Evolutionary conservation across 2,329 filamentous ascomycete species (phyloP), one percentile per base, ranked within the genome.

Genomic region (Taxawa tesnikishii): DNA sequence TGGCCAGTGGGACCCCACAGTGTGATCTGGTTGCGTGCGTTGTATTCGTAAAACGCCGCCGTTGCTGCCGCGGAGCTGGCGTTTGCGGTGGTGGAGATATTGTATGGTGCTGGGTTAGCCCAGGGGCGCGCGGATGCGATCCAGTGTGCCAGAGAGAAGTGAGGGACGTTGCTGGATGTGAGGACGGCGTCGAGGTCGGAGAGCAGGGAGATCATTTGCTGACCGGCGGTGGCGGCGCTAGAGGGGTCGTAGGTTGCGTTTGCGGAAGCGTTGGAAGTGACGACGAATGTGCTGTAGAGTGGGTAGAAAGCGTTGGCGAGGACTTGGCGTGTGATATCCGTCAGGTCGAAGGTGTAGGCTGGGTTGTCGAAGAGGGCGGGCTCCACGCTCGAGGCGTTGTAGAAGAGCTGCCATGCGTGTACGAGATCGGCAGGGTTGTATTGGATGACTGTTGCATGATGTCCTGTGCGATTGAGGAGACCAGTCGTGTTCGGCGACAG

Each of bases 1-100:
- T 68, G 48, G 10, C 61, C 62, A 1, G 42, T 44, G 0, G 63
- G 63, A 0, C 63, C 64, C 65, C 65, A 69, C 8, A 64, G 51
- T 5, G 66, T 68, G 35, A 69, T 50, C 37, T 68, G 65, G 29
- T 68, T 68, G 9, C 60, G 51, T 5, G 65, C 64, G 28, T 66
- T 55, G 44, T 62, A 64, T 33, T 60, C 55, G 26, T 60, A 55
- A 39, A 59, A 62, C 13, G 55, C 44, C 13, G 54, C 39, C 15
- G 14, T 27, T 8, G 28, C 13, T 10, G 26, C 17, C 15, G 23
- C 16, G 2, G 29, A 14, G 17, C 28, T 42, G 0, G 48, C 38
- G 5, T 39, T 41, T 7, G 36, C 29, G 30, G 46, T 48, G 6
- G 32, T 32, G 10, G n/a, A 13, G 11, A 14, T 5, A 3, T 23